These are phyloP conservation scores for Urtica urens DNA, from an alignment of 306 rosid genomes.

Conservation along the genomic window DNA sequence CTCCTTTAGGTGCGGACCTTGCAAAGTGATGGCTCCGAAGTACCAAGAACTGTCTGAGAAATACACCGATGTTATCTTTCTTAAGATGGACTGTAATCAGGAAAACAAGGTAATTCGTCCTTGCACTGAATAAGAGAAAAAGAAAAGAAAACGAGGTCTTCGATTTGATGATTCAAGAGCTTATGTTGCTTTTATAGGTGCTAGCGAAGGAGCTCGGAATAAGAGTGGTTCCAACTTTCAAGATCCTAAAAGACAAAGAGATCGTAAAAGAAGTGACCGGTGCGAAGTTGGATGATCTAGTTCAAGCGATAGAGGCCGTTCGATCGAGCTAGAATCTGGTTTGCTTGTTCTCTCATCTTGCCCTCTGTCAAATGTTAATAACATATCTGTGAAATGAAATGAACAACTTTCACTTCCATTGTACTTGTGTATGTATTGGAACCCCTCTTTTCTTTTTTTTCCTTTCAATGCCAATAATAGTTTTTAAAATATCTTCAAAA, in stretches of 20 bases:
- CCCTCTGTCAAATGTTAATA: conserved; percentile 14
- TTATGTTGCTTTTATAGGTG: conserved; percentile 46
- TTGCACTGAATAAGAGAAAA: too few species aligned
- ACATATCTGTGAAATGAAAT: background rate
- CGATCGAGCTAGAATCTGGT: conserved; percentile 38
- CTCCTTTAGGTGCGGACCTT: conserved; percentile 86
- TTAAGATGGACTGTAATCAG: conserved; percentile 91
- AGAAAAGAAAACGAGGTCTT: too few species aligned
- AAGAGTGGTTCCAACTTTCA: conserved; percentile 92
- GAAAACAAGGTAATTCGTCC: conserved; percentile 58
- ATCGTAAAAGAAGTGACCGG: conserved; percentile 83
- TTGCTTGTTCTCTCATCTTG: background rate
- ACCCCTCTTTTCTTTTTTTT: too few species aligned
- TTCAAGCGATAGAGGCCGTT: conserved; percentile 60
- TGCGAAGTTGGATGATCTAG: conserved; percentile 79
- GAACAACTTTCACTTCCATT: conserved; percentile 2
- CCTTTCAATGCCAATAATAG: background rate
- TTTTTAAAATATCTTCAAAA: too few species aligned
- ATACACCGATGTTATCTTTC: conserved; percentile 74
- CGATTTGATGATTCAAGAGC: too few species aligned
- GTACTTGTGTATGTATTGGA: conserved; percentile 14
- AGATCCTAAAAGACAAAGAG: conserved; percentile 69
- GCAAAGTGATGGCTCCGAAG: conserved; percentile 95
- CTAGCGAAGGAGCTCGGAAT: conserved; percentile 97
- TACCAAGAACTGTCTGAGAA: conserved; percentile 58